A percentile compares a stretch with the other conserved stretches of the same genome.
Conservation (phyloP, 768 basidiomycete species). For the Leccinum pellstonianum region DNA sequence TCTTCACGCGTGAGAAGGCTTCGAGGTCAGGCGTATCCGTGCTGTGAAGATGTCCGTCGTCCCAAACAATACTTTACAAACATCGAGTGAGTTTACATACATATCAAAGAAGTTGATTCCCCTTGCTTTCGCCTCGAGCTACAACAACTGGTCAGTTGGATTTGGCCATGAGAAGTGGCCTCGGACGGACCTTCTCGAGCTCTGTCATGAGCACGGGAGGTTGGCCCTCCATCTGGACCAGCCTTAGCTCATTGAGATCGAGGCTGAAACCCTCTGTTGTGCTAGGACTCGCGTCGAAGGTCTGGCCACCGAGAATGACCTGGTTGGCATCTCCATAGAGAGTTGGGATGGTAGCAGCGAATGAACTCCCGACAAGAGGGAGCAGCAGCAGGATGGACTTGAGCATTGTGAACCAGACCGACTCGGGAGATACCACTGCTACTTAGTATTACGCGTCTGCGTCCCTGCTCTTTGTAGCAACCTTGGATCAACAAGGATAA, state of each 20-base stretch:
- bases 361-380: constrained; percentile 18
- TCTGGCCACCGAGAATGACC: constrained; percentile 29
- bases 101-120: constrained; percentile 88
- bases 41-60: constrained; percentile 36
- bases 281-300: constrained; percentile 22
- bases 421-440: too few relatives aligned
- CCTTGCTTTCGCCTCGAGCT: constrained; percentile 77
- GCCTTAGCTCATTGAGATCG: constrained; percentile 67
- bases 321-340: constrained; percentile 13
- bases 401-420: not conserved
- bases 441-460: too few relatives aligned
- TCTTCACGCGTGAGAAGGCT: constrained; percentile 36
- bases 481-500: not conserved
- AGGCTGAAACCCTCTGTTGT: constrained; percentile 54
- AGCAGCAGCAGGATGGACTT: constrained; percentile 15
- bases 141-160: not conserved
- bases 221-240: constrained; percentile 73
- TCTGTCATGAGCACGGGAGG: constrained; percentile 82
- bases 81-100: constrained; percentile 39
- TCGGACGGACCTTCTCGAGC: constrained; percentile 68
- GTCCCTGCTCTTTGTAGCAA: too few relatives aligned
- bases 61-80: not conserved
- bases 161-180: not conserved
- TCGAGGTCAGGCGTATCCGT: constrained; percentile 73
- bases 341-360: constrained; percentile 21